Percentiles rank a stretch among this genome's conserved stretches.
These are phyloP conservation scores for Petunia axillaris DNA, from an alignment of 257 asterid genomes.

Conservation along the genomic window DNA sequence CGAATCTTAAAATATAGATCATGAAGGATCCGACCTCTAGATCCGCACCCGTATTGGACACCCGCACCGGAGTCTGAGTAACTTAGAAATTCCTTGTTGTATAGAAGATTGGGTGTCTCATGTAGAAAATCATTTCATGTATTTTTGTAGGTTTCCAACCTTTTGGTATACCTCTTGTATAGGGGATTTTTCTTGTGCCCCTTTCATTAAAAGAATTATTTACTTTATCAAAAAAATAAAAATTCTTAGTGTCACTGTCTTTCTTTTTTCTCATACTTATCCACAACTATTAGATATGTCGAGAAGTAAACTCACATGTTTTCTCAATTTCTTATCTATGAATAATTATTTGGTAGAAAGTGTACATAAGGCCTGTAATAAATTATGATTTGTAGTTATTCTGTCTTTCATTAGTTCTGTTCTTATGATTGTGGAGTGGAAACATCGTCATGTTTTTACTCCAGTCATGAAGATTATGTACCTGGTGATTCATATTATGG, in stretches of 20 bases:
- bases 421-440: neutral
- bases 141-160: too few species aligned
- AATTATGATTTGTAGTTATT: slow-evolving; percentile 4
- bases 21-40: too few species aligned
- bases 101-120: too few species aligned
- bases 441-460: slow-evolving; percentile 1
- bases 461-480: neutral
- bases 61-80: too few species aligned
- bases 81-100: too few species aligned
- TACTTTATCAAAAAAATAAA: too few species aligned
- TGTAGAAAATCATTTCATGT: too few species aligned
- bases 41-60: too few species aligned
- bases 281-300: neutral
- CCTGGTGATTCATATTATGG: neutral
- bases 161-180: too few species aligned
- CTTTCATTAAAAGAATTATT: too few species aligned
- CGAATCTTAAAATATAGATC: too few species aligned
- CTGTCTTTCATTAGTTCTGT: slow-evolving; percentile 1
- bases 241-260: neutral
- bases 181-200: too few species aligned
- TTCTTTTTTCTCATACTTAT: slow-evolving; percentile 7
- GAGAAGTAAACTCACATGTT: neutral
- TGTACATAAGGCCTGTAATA: neutral
- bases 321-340: neutral
- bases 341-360: slow-evolving; percentile 11